A percentile compares a stretch with the other conserved stretches of the same genome.
These are phyloP conservation scores for Xylaria bambusicola DNA, from an alignment of 495 filamentous ascomycete genomes.

Conservation along the genomic window DNA sequence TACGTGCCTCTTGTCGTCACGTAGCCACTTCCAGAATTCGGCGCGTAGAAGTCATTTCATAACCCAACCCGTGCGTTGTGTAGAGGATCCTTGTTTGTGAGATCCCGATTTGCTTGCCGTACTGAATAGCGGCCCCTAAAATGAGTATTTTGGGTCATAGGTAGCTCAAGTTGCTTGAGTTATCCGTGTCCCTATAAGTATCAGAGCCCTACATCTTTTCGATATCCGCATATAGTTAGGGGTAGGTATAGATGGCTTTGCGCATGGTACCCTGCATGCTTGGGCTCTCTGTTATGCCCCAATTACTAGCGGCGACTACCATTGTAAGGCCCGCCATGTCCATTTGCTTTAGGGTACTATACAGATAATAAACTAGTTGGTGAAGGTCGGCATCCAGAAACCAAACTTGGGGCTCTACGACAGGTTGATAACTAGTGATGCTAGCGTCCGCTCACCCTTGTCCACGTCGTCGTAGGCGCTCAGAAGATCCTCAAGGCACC, in stretches of 20 bases:
- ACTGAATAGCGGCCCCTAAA: neutral
- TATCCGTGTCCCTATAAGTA: neutral
- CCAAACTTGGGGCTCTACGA: constrained; percentile 8
- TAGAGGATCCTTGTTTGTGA: neutral
- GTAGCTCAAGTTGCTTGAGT: neutral
- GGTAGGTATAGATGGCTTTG: constrained; percentile 6
- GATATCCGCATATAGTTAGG: constrained; percentile 2
- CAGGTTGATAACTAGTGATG: constrained; percentile 2
- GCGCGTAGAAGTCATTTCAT: neutral
- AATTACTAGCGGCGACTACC: constrained; percentile 1
- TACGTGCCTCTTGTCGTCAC: neutral
- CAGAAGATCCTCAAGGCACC: constrained; percentile 13
- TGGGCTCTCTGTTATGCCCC: neutral
- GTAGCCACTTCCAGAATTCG: neutral
- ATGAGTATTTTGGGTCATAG: constrained; percentile 10
- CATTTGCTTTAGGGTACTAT: constrained; percentile 10
- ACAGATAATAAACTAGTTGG: constrained; percentile 1
- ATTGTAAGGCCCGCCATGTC: constrained; percentile 11
- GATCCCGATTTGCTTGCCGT: neutral
- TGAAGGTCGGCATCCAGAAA: constrained; percentile 7
- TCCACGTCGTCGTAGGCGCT: constrained; percentile 11
- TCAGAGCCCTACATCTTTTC: neutral
- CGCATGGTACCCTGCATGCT: neutral
- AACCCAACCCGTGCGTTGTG: neutral
- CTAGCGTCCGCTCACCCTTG: neutral